These are phyloP conservation scores for Ceratobasidium sp. DNA, from an alignment of 1,284 basidiomycete genomes.

Conservation along the genomic window DNA sequence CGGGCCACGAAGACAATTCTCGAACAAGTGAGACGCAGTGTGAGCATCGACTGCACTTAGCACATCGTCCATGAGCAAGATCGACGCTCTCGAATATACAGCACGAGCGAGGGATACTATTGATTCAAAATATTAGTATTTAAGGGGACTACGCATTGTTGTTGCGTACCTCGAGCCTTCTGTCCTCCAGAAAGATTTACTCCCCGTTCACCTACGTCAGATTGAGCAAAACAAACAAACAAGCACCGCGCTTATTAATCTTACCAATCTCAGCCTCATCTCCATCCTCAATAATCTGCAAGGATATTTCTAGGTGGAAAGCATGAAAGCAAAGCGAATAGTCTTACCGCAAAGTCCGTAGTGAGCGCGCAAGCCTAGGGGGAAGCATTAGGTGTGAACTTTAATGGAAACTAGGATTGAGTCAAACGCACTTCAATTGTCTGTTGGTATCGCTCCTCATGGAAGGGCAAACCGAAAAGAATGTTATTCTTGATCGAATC, in stretches of 20 bases:
- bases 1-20: slow-evolving; percentile 87
- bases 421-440: slow-evolving; percentile 70
- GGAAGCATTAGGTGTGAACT: slow-evolving; percentile 13
- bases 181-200: slow-evolving; percentile 95
- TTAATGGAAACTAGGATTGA: not conserved
- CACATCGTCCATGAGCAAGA: slow-evolving; percentile 91
- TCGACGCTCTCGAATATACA: slow-evolving; percentile 90
- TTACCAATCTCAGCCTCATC: slow-evolving; percentile 90
- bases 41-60: slow-evolving; percentile 82
- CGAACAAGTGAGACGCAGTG: slow-evolving; percentile 87
- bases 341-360: slow-evolving; percentile 65
- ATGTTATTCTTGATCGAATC: slow-evolving; percentile 96
- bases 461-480: slow-evolving; percentile 86
- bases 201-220: slow-evolving; percentile 63
- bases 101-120: slow-evolving; percentile 89
- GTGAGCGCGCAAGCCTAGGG: slow-evolving; percentile 72
- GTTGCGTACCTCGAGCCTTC: slow-evolving; percentile 82
- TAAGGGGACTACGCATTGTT: not conserved
- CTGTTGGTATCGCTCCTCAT: slow-evolving; percentile 81
- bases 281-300: slow-evolving; percentile 93
- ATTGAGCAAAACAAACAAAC: not conserved
- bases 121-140: slow-evolving; percentile 18
- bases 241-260: not conserved
- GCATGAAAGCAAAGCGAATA: not conserved
- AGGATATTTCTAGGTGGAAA: not conserved